Percentiles rank a stretch among this genome's conserved stretches.
Conservation (phyloP, 352 stramenopile genomes). For the Globisporangium alternatum region DNA sequence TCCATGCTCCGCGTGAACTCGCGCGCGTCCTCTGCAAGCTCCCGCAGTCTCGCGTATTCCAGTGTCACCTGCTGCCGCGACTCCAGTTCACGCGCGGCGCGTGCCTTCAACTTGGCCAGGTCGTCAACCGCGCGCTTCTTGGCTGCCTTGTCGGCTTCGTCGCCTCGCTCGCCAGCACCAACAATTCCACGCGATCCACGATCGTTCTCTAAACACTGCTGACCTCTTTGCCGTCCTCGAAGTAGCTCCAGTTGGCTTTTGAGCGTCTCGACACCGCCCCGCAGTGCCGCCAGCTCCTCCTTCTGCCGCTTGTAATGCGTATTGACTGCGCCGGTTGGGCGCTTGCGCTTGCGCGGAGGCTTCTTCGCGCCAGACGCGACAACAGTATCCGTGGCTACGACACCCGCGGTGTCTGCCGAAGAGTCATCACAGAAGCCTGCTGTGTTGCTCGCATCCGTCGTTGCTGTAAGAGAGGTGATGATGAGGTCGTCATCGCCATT, state of each 20-base stretch:
- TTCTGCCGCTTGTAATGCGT: constrained; percentile 32
- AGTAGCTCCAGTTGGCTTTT: constrained; percentile 27
- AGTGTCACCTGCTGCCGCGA: constrained; percentile 8
- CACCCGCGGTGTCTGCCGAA: background rate
- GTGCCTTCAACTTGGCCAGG: constrained; percentile 7
- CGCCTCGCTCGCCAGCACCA: background rate
- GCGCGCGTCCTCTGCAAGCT: constrained; percentile 5
- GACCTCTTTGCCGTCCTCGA: constrained; percentile 9
- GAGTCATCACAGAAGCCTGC: background rate
- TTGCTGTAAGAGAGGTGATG: background rate
- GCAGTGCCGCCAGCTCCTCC: constrained; percentile 27
- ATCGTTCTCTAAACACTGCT: background rate
- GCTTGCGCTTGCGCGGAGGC: constrained; percentile 17
- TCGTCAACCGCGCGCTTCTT: background rate
- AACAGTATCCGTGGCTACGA: background rate
- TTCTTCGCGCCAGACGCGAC: background rate
- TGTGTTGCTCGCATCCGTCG: background rate
- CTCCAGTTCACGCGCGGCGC: constrained; percentile 15
- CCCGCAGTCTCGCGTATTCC: constrained; percentile 18
- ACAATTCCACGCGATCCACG: background rate
- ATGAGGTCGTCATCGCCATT: background rate
- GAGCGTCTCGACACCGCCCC: constrained; percentile 24
- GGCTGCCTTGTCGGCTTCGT: background rate
- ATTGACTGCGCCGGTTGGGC: constrained; percentile 12
- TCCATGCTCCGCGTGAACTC: constrained; percentile 3